Conservation (phyloP, 345 rosid species). For the Hevea brasiliensis region DNA sequence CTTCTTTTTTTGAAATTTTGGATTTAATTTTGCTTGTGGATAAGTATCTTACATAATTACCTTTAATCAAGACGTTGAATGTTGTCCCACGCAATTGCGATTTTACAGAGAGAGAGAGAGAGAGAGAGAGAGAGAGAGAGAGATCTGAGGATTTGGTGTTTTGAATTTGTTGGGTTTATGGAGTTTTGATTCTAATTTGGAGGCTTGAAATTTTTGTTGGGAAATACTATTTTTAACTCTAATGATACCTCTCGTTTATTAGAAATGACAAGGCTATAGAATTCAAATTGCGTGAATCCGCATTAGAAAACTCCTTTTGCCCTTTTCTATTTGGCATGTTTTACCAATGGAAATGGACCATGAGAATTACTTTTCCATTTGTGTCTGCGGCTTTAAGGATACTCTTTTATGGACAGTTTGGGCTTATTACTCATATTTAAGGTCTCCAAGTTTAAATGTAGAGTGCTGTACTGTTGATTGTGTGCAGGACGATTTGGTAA, state of each 20-base stretch:
- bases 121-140: slow-evolving; percentile 11
- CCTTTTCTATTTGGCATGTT: neutral
- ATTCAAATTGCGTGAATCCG: neutral
- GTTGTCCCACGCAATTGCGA: neutral
- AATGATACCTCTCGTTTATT: neutral
- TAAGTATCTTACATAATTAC: neutral
- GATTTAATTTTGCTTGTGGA: neutral
- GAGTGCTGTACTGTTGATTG: neutral
- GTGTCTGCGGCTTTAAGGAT: neutral
- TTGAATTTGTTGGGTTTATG: neutral
- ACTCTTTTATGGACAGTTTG: neutral
- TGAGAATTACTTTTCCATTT: neutral
- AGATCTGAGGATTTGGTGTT: slow-evolving; percentile 17
- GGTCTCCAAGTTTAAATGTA: neutral
- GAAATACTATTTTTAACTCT: slow-evolving; percentile 3
- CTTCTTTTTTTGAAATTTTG: neutral
- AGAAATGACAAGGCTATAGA: neutral
- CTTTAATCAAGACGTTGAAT: neutral
- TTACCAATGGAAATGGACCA: neutral
- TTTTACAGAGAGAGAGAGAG: neutral
- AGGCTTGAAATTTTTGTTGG: neutral
- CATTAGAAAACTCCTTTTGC: neutral
- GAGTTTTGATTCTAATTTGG: neutral
- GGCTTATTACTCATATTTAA: neutral
- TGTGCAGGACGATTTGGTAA: neutral